These are phyloP conservation scores for Colletotrichum endophyticum DNA, from an alignment of 2,329 filamentous ascomycete genomes.

Conservation along the genomic window DNA sequence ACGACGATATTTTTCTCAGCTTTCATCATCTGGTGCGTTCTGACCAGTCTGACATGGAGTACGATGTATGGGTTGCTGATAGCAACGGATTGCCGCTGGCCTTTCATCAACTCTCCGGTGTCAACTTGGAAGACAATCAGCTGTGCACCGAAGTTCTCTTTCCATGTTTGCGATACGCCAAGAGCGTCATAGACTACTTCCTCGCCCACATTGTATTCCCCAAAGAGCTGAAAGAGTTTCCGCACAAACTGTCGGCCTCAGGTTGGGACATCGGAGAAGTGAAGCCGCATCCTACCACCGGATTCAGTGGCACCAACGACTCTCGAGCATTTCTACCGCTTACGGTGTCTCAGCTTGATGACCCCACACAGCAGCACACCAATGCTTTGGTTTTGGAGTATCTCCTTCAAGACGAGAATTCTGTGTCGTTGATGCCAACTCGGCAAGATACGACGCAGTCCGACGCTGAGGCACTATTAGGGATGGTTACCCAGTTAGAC, in stretches of 20 bases:
- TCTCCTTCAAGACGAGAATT: constrained; percentile 60
- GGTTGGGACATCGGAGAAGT: constrained; percentile 67
- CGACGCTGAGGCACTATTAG: constrained; percentile 49
- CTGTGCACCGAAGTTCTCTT: constrained; percentile 58
- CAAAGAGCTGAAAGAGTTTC: constrained; percentile 66
- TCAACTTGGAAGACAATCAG: constrained; percentile 63
- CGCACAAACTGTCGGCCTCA: constrained; percentile 65
- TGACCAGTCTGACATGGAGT: constrained; percentile 59
- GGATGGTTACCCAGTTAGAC: constrained; percentile 41
- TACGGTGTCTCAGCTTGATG: constrained; percentile 59
- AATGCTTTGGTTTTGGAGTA: constrained; percentile 70
- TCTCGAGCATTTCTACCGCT: constrained; percentile 63
- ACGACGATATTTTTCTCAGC: constrained; percentile 51
- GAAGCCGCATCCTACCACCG: constrained; percentile 58
- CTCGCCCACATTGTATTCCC: constrained; percentile 64
- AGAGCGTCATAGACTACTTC: constrained; percentile 67
- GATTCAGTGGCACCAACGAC: constrained; percentile 76
- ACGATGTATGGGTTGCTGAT: constrained; percentile 49
- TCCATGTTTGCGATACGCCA: constrained; percentile 54
- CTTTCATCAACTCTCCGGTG: constrained; percentile 47
- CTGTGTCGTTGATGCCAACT: constrained; percentile 31
- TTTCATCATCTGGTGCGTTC: constrained; percentile 54
- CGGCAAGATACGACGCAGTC: constrained; percentile 17
- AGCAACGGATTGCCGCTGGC: constrained; percentile 32
- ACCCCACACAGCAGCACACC: constrained; percentile 62